Conservation (phyloP, 768 basidiomycete genomes). For the Sporobolomyces phaffii region DNA sequence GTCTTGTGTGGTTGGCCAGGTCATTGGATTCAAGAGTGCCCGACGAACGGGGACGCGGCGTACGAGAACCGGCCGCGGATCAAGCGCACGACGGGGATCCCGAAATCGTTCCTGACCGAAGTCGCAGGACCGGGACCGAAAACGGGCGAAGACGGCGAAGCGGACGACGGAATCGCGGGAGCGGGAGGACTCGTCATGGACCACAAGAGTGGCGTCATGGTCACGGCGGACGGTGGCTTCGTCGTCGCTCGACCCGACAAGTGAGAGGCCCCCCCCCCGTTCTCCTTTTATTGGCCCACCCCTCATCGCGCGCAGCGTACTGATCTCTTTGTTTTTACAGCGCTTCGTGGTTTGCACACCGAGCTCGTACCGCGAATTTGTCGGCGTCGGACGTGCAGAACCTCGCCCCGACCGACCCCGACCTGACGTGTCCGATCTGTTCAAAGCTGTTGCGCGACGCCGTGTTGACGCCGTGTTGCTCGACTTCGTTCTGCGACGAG, state of each 20-base stretch:
- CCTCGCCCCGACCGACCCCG: slow-evolving; percentile 63
- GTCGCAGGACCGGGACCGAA: slow-evolving; percentile 69
- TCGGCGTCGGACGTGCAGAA: slow-evolving; percentile 87
- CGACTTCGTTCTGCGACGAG: slow-evolving; percentile 86
- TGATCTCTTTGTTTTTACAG: slow-evolving; percentile 52
- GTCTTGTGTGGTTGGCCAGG: slow-evolving; percentile 52
- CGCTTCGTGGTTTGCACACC: slow-evolving; percentile 90
- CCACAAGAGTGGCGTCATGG: slow-evolving; percentile 77
- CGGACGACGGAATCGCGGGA: slow-evolving; percentile 43
- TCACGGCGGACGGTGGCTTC: slow-evolving; percentile 96
- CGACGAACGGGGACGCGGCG: slow-evolving; percentile 91
- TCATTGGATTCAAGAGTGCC: slow-evolving; percentile 99
- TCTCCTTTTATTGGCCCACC: too few species aligned
- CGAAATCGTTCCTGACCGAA: slow-evolving; percentile 91
- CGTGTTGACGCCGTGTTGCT: slow-evolving; percentile 91
- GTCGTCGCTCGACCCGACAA: slow-evolving; percentile 94
- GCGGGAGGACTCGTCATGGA: neutral
- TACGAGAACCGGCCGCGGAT: slow-evolving; percentile 91
- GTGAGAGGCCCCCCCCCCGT: slow-evolving; percentile 54
- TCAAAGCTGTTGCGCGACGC: slow-evolving; percentile 88
- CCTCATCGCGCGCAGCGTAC: too few species aligned
- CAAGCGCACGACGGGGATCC: slow-evolving; percentile 96
- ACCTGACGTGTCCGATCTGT: slow-evolving; percentile 83
- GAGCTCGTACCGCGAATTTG: slow-evolving; percentile 61
- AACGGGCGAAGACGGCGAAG: slow-evolving; percentile 36